A percentile compares a stretch with the other conserved stretches of the same genome.
Evolutionary conservation across 805 yeast species (phyloP).

Genomic region (Saccharomycopsis babjevae): DNA sequence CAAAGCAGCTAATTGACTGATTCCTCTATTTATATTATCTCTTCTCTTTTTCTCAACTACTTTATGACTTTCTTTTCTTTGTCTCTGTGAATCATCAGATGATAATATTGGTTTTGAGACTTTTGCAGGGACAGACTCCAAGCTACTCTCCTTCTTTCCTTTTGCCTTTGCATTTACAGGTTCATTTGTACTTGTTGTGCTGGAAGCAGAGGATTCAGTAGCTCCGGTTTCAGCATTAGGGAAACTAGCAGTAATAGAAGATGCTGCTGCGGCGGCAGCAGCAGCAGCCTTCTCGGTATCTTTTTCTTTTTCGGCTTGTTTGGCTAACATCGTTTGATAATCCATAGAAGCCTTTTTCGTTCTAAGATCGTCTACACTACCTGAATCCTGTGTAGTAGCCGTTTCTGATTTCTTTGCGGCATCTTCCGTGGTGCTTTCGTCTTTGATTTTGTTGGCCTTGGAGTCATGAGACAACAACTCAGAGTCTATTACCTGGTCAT

Average conservation of each 20-base stretch:
- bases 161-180: neutral
- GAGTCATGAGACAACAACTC: slow-evolving; percentile 34
- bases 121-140: slow-evolving; percentile 22
- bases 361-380: neutral
- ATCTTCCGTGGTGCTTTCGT: neutral
- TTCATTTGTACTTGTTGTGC: neutral
- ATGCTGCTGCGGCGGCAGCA: slow-evolving; percentile 7
- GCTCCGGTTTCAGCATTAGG: slow-evolving; percentile 10
- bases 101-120: slow-evolving; percentile 30
- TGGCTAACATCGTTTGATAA: neutral
- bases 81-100: slow-evolving; percentile 69
- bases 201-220: slow-evolving; percentile 2
- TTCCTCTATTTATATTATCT: slow-evolving; percentile 81
- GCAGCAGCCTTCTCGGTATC: neutral
- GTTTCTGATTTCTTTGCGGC: neutral
- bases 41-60: slow-evolving; percentile 92
- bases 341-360: neutral
- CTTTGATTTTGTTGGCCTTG: neutral
- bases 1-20: slow-evolving; percentile 63
- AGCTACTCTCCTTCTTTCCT: neutral
- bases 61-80: slow-evolving; percentile 84
- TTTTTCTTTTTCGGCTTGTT: neutral
- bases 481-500: slow-evolving; percentile 29
- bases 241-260: neutral
- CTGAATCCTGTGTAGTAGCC: neutral